Evolutionary conservation across 2,329 filamentous ascomycete species (phyloP).

Genomic region (Pleurostoma richardsiae): DNA sequence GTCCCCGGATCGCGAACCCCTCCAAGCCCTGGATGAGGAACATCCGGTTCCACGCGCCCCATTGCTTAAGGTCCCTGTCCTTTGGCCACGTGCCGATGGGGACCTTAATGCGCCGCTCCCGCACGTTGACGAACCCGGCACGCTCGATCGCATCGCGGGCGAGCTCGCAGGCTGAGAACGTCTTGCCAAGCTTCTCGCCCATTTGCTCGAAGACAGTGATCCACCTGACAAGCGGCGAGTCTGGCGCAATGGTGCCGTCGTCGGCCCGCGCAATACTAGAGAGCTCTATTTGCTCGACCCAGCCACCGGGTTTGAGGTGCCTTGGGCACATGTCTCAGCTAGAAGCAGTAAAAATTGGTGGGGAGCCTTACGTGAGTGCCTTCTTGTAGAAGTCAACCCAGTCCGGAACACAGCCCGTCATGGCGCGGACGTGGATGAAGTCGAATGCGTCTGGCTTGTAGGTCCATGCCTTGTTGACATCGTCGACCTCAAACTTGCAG

Average conservation of each 20-base stretch:
- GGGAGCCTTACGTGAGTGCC: constrained; percentile 22
- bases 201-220: constrained; percentile 18
- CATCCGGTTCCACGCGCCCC: too few relatives aligned
- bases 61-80: constrained; percentile 29
- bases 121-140: constrained; percentile 39
- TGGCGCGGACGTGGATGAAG: constrained; percentile 32
- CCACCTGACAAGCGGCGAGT: background rate
- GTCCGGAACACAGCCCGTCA: constrained; percentile 27
- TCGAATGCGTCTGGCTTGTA: constrained; percentile 30
- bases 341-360: too few relatives aligned
- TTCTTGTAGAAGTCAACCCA: constrained; percentile 30
- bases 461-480: constrained; percentile 33
- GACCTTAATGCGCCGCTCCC: constrained; percentile 33
- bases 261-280: background rate
- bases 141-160: constrained; percentile 18
- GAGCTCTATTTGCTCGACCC: background rate
- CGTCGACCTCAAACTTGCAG: constrained; percentile 40
- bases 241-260: background rate
- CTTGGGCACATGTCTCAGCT: background rate
- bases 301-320: background rate
- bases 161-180: constrained; percentile 26
- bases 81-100: constrained; percentile 40
- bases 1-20: too few relatives aligned
- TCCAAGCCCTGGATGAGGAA: too few relatives aligned
- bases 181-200: constrained; percentile 29